phyloP scores from a whole-genome alignment of 345 rosid genomes.

The Gossypium sturtianum region DNA sequence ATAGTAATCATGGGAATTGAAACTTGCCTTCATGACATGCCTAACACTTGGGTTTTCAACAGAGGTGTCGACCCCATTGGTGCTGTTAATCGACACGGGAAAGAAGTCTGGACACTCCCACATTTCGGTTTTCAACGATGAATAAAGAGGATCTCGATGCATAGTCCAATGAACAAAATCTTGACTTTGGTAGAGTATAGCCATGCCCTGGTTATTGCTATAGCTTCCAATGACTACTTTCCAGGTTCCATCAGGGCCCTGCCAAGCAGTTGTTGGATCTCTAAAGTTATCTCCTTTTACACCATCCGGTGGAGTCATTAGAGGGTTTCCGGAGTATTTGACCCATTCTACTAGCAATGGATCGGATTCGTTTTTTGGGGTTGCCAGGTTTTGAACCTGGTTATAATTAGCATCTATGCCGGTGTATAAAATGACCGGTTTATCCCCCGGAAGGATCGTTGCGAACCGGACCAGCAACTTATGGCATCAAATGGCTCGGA shows the following conservation, averaged over 20 bases:
- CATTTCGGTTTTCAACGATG: not conserved
- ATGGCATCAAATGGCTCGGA: conserved; percentile 46
- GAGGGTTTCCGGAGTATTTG: conserved; percentile 46
- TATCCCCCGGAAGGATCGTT: conserved; percentile 40
- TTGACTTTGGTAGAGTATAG: not conserved
- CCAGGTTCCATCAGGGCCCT: not conserved
- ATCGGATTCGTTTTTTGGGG: conserved; percentile 47
- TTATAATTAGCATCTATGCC: conserved; percentile 33
- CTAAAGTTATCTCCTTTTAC: conserved; percentile 38
- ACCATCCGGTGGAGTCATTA: conserved; percentile 44
- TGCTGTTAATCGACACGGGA: not conserved
- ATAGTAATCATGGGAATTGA: conserved; percentile 42
- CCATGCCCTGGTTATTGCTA: not conserved
- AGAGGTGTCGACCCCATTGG: not conserved
- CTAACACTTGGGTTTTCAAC: not conserved
- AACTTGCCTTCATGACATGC: conserved; percentile 24
- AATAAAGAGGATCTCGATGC: not conserved
- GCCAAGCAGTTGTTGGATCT: conserved; percentile 20
- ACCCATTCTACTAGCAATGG: conserved; percentile 61
- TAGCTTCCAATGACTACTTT: not conserved
- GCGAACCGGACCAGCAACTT: conserved; percentile 52
- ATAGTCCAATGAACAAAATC: not conserved
- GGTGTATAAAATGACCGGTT: conserved; percentile 56
- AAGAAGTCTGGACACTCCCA: not conserved
- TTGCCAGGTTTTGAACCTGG: conserved; percentile 63